Evolutionary conservation across 1,284 basidiomycete species (phyloP).

Genomic region (Athelia sp.): DNA sequence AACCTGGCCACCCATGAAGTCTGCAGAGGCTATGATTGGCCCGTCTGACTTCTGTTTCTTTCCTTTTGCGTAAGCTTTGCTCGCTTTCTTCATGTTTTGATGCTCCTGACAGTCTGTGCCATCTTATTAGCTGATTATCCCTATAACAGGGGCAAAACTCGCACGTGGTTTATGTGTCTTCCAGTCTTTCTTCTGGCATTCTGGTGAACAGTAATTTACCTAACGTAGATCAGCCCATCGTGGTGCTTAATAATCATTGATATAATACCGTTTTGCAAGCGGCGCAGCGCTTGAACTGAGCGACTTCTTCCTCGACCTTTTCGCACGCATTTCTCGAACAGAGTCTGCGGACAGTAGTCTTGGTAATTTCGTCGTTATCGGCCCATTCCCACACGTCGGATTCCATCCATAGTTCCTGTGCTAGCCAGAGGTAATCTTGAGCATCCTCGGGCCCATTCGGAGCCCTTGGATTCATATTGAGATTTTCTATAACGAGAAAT

Average conservation of each 20-base stretch:
- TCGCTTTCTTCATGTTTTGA: background rate
- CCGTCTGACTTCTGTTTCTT: background rate
- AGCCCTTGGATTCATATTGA: constrained; percentile 23
- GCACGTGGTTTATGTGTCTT: constrained; percentile 23
- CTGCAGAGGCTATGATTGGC: background rate
- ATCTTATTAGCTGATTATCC: background rate
- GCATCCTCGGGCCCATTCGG: constrained; percentile 34
- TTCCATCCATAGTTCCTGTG: constrained; percentile 39
- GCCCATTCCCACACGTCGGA: constrained; percentile 38
- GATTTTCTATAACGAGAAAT: constrained; percentile 11
- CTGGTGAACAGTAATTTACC: constrained; percentile 31
- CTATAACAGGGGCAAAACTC: background rate
- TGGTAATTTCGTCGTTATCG: constrained; percentile 26
- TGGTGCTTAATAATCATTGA: background rate
- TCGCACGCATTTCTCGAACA: constrained; percentile 23
- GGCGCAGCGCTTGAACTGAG: constrained; percentile 30
- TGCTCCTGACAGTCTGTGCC: too few relatives aligned
- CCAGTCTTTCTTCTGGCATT: constrained; percentile 38
- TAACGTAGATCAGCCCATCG: constrained; percentile 5
- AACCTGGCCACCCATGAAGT: background rate
- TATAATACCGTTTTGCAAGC: constrained; percentile 22
- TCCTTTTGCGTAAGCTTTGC: background rate
- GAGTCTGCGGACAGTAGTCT: constrained; percentile 21
- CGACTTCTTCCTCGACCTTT: constrained; percentile 18
- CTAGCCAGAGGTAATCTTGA: constrained; percentile 39